These are phyloP conservation scores for Ambrosiella cleistominuta DNA, from an alignment of 2,329 filamentous ascomycete species.

Conservation along the genomic window DNA sequence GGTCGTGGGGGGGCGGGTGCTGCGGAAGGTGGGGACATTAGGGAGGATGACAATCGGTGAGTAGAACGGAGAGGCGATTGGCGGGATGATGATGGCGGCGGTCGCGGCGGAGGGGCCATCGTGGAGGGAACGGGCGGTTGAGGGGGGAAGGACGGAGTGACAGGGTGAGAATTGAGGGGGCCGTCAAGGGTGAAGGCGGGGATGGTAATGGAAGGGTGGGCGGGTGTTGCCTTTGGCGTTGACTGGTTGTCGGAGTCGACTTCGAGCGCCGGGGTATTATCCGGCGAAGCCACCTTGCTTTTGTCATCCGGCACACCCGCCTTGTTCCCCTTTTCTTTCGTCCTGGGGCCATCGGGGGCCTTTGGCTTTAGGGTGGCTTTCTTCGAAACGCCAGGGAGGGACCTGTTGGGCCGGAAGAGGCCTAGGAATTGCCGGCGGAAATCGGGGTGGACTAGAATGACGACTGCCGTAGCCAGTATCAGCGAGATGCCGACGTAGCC, in stretches of 20 bases:
- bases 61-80: conserved; percentile 8
- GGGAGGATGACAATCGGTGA: conserved; percentile 10
- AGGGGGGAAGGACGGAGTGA: not conserved
- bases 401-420: conserved; percentile 4
- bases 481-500: conserved; percentile 43
- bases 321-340: not conserved
- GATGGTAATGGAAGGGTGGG: conserved; percentile 19
- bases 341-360: not conserved
- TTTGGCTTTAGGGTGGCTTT: not conserved
- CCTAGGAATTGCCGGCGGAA: conserved; percentile 24
- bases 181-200: conserved; percentile 28
- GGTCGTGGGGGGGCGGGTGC: conserved; percentile 17
- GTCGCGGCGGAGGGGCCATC: conserved; percentile 17
- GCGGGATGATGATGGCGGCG: conserved; percentile 11
- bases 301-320: not conserved
- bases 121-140: conserved; percentile 4
- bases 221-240: conserved; percentile 32
- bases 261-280: conserved; percentile 12
- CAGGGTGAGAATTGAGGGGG: not conserved
- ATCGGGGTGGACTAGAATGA: conserved; percentile 36
- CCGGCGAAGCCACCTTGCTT: not conserved
- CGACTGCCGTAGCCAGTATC: conserved; percentile 41
- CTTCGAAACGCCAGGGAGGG: not conserved
- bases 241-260: conserved; percentile 24
- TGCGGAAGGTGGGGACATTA: conserved; percentile 19